phyloP scores from a whole-genome alignment of 345 rosid genomes.

The Anacardium occidentale region DNA sequence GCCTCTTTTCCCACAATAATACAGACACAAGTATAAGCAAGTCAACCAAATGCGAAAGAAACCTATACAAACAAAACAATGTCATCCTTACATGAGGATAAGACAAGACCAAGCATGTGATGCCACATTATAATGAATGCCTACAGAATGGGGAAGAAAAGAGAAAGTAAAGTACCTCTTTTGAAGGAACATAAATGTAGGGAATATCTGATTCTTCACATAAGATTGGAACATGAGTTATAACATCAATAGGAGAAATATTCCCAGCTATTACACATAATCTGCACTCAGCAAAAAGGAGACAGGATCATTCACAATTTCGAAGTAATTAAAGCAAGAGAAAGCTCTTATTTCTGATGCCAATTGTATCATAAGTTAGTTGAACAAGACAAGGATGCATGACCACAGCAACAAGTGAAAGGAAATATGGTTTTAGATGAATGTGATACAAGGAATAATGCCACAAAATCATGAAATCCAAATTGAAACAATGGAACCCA shows the following conservation, averaged over 20 bases:
- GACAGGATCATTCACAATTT: background rate
- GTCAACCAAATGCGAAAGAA: background rate
- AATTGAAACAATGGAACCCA: too few relatives aligned
- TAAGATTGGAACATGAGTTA: conserved; percentile 88
- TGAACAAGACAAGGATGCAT: background rate
- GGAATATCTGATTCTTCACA: conserved; percentile 88
- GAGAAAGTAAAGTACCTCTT: conserved; percentile 57
- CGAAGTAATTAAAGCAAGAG: background rate
- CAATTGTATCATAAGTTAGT: too few relatives aligned
- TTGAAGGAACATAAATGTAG: conserved; percentile 79
- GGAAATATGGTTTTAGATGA: background rate
- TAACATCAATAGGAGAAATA: conserved; percentile 96
- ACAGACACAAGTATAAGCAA: background rate
- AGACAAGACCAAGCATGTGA: background rate
- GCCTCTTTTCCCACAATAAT: too few relatives aligned
- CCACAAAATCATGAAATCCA: too few relatives aligned
- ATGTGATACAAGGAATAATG: too few relatives aligned
- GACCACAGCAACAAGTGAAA: background rate
- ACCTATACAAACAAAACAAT: background rate
- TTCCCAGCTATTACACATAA: conserved; percentile 93
- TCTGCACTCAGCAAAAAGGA: conserved; percentile 37
- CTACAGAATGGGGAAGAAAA: background rate
- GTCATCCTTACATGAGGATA: background rate
- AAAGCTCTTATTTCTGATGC: background rate
- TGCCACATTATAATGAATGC: background rate